Evolutionary conservation across 2,329 filamentous ascomycete genomes (phyloP).

Genomic region (Pestalotiopsis sp.): DNA sequence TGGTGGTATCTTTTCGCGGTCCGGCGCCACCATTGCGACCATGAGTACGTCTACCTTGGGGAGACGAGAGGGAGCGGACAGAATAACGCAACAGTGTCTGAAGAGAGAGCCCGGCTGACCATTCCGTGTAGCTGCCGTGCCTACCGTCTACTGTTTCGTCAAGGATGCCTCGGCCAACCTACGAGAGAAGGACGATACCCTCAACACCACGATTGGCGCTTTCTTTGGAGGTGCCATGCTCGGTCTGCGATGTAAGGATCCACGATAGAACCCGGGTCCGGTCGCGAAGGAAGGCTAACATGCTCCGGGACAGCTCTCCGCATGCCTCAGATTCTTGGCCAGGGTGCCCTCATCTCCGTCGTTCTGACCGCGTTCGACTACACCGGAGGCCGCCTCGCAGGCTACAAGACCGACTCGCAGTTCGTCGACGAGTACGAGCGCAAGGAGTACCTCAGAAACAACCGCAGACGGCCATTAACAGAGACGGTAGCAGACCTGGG

Average conservation of each 20-base stretch:
- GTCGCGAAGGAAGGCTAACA: background rate
- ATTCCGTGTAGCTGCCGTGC: slow-evolving; percentile 62
- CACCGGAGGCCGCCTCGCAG: slow-evolving; percentile 60
- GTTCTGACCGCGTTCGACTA: slow-evolving; percentile 63
- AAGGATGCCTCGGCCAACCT: slow-evolving; percentile 80
- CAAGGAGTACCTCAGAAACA: slow-evolving; percentile 74
- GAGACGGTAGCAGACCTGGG: slow-evolving; percentile 82
- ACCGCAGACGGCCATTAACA: slow-evolving; percentile 73
- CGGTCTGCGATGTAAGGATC: slow-evolving; percentile 70
- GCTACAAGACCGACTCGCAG: slow-evolving; percentile 49
- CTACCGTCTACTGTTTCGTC: slow-evolving; percentile 78
- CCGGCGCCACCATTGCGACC: slow-evolving; percentile 72
- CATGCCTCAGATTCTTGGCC: slow-evolving; percentile 65
- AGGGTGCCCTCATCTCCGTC: slow-evolving; percentile 58
- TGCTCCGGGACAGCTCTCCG: slow-evolving; percentile 52
- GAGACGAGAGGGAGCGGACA: background rate
- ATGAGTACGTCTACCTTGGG: slow-evolving; percentile 42
- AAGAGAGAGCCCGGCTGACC: slow-evolving; percentile 17
- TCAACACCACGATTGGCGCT: slow-evolving; percentile 75
- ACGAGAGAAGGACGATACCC: slow-evolving; percentile 79
- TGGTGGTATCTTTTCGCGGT: slow-evolving; percentile 78
- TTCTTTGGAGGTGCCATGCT: slow-evolving; percentile 75
- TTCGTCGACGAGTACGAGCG: slow-evolving; percentile 73
- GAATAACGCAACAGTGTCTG: background rate
- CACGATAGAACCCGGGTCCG: background rate